Conservation (phyloP, 192 early-diverging fungal genomes). For the Linderina pennispora region DNA sequence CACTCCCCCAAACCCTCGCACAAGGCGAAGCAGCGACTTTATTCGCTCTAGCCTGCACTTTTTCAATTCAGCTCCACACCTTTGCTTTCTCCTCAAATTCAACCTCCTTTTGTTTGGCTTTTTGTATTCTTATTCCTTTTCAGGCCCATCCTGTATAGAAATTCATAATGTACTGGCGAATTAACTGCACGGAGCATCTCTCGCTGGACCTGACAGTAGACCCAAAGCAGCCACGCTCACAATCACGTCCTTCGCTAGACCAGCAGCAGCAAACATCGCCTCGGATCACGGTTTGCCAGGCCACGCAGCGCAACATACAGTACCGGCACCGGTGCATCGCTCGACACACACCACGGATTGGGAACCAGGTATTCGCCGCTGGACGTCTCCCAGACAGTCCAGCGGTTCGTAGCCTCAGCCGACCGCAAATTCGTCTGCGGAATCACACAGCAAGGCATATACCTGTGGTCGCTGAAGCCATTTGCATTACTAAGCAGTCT, state of each 20-base stretch:
- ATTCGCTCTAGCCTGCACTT: too few relatives aligned
- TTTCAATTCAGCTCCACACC: too few relatives aligned
- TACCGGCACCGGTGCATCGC: not conserved
- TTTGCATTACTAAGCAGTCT: slow-evolving; percentile 37
- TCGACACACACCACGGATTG: not conserved
- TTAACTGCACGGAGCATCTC: slow-evolving; percentile 36
- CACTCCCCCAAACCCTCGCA: not conserved
- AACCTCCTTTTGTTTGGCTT: slow-evolving; percentile 1
- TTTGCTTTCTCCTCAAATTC: not conserved
- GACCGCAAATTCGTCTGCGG: slow-evolving; percentile 22
- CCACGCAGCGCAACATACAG: slow-evolving; percentile 37
- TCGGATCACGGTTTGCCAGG: too few relatives aligned
- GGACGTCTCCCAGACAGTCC: too few relatives aligned
- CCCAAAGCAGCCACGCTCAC: not conserved
- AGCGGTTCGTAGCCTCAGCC: too few relatives aligned
- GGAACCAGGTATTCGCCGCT: not conserved
- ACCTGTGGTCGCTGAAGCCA: slow-evolving; percentile 38
- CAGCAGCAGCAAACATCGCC: not conserved
- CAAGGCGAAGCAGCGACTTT: too few relatives aligned
- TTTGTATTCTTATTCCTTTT: slow-evolving; percentile 13
- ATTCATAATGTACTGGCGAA: slow-evolving; percentile 41
- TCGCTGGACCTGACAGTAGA: slow-evolving; percentile 16
- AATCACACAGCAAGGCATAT: slow-evolving; percentile 22
- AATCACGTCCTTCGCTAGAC: too few relatives aligned
- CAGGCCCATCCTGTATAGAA: too few relatives aligned